Percentiles rank a stretch among this genome's conserved stretches.
Evolutionary conservation across 2,329 filamentous ascomycete species (phyloP).

Genomic region (Aureobasidium pullulans): DNA sequence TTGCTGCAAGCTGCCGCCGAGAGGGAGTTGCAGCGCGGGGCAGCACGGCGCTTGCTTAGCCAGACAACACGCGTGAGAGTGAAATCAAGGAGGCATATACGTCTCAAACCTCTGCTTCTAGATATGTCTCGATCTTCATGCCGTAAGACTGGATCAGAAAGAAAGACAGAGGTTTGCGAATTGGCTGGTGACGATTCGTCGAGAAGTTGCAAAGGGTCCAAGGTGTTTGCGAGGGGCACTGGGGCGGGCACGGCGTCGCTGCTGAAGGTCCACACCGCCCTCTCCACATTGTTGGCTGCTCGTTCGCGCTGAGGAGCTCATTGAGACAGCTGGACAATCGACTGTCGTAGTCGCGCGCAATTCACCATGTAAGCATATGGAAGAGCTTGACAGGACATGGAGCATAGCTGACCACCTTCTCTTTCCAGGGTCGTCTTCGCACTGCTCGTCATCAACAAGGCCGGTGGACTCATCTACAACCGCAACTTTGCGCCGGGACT

Average conservation of each 20-base stretch:
- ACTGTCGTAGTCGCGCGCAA: not conserved
- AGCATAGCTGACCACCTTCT: not conserved
- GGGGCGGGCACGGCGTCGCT: not conserved
- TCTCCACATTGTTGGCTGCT: too few species aligned
- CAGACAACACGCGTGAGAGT: not conserved
- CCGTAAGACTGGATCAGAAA: too few species aligned
- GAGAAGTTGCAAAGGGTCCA: too few species aligned
- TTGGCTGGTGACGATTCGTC: too few species aligned
- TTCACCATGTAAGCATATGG: not conserved
- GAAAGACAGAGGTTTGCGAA: too few species aligned
- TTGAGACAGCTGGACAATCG: not conserved
- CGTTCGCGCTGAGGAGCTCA: too few species aligned
- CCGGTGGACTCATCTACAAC: constrained; percentile 92
- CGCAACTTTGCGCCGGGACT: constrained; percentile 84
- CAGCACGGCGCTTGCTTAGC: not conserved
- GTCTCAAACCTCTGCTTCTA: not conserved
- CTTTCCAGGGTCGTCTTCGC: constrained; percentile 77
- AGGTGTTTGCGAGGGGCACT: too few species aligned
- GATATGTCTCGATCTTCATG: too few species aligned
- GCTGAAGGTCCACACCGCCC: not conserved
- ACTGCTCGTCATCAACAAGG: constrained; percentile 98
- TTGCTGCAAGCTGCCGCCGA: not conserved
- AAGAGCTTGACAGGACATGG: too few species aligned
- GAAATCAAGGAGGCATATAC: not conserved
- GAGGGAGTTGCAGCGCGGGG: not conserved